phyloP scores from a whole-genome alignment of 2,329 filamentous ascomycete species.

The Pestalotiopsis sp. region DNA sequence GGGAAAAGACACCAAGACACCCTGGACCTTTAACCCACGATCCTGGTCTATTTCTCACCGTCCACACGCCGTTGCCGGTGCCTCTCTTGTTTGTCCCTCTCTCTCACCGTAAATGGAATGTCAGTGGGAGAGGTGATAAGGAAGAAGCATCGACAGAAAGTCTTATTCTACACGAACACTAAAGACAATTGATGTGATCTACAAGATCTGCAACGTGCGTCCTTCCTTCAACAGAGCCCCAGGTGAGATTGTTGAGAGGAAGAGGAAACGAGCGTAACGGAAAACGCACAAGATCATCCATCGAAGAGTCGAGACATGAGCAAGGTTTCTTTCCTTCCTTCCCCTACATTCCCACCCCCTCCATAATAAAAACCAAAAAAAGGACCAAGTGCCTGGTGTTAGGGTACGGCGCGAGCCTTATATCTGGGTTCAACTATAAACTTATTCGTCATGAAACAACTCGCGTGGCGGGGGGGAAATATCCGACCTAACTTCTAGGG shows the following conservation, averaged over 20 bases:
- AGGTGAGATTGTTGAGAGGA: neutral
- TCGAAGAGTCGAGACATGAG: neutral
- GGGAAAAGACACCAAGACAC: neutral
- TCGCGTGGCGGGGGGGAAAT: neutral
- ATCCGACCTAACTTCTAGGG: neutral
- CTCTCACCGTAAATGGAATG: slow-evolving; percentile 5
- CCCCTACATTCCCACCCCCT: too few species aligned
- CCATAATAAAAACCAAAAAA: too few species aligned
- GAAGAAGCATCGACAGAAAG: neutral
- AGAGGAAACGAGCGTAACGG: neutral
- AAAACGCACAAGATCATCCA: neutral
- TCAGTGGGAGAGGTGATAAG: neutral
- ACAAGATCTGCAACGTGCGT: too few species aligned
- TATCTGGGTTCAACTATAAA: slow-evolving; percentile 7
- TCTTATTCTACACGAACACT: neutral
- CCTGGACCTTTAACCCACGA: neutral
- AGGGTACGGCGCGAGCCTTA: neutral
- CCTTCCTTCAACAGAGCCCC: neutral
- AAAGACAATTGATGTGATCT: too few species aligned
- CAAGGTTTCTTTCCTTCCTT: too few species aligned
- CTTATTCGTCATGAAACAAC: slow-evolving; percentile 5
- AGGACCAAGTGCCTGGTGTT: too few species aligned
- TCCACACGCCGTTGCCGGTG: neutral
- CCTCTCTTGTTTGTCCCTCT: neutral
- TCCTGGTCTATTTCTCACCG: slow-evolving; percentile 4